phyloP scores from a whole-genome alignment of 2,329 filamentous ascomycete genomes.

The Pezicula carpinea region DNA sequence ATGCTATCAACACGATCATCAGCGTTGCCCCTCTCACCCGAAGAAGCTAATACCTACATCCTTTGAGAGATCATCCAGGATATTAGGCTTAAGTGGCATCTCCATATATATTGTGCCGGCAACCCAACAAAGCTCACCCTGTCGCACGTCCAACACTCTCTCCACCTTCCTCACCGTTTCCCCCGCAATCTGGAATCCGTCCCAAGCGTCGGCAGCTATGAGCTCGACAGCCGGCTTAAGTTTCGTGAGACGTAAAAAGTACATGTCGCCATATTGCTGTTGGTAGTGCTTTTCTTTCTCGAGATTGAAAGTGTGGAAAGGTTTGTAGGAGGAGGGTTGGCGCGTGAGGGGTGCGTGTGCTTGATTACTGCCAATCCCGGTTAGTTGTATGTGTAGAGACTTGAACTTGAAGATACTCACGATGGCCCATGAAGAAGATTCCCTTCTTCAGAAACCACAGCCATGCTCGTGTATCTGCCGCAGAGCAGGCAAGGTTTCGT shows the following conservation, averaged over 20 bases:
- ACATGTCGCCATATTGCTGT: constrained; percentile 97
- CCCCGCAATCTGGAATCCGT: constrained; percentile 69
- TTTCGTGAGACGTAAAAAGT: constrained; percentile 84
- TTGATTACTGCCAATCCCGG: constrained; percentile 11
- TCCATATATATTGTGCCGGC: constrained; percentile 95
- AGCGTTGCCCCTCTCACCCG: background rate
- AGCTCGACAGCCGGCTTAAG: constrained; percentile 80
- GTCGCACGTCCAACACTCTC: constrained; percentile 88
- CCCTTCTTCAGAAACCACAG: constrained; percentile 18
- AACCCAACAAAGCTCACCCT: constrained; percentile 95
- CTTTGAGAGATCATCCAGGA: constrained; percentile 90
- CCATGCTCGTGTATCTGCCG: constrained; percentile 17
- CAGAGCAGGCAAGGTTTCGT: background rate
- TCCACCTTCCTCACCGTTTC: constrained; percentile 75
- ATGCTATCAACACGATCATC: constrained; percentile 47
- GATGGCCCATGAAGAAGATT: constrained; percentile 44
- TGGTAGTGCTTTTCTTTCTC: constrained; percentile 72
- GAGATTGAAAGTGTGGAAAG: constrained; percentile 70
- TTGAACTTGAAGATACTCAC: constrained; percentile 32
- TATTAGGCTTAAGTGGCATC: constrained; percentile 92
- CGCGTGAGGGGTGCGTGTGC: constrained; percentile 41
- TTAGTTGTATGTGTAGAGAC: constrained; percentile 3
- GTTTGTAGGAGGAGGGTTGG: constrained; percentile 60
- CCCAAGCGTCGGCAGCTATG: constrained; percentile 72
- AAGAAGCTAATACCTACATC: constrained; percentile 53